Evolutionary conservation across 495 filamentous ascomycete genomes (phyloP).

Genomic region (Aspergillus conjunctus): DNA sequence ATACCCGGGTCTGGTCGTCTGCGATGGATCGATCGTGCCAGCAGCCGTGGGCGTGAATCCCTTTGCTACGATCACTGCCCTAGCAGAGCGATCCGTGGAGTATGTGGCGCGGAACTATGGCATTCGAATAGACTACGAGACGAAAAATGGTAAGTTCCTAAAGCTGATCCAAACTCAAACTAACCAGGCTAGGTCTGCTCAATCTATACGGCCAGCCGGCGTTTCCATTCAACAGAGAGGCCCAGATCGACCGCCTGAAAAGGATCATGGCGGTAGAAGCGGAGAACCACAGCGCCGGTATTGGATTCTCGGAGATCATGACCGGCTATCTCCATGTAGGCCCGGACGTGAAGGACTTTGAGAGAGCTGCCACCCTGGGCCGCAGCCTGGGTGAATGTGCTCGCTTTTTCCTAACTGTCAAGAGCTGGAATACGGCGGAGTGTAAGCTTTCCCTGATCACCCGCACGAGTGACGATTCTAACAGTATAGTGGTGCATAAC

Average conservation of each 20-base stretch:
- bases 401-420: constrained; percentile 4
- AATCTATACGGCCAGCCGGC: neutral
- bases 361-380: constrained; percentile 1
- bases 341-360: constrained; percentile 1
- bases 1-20: constrained; percentile 3
- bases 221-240: neutral
- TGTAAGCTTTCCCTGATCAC: neutral
- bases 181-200: neutral
- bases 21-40: constrained; percentile 4
- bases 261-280: neutral
- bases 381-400: constrained; percentile 5
- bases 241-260: neutral
- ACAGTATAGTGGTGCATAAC: neutral
- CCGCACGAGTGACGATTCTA: no score
- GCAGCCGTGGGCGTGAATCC: constrained; percentile 9
- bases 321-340: neutral
- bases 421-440: constrained; percentile 6
- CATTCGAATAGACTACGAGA: constrained; percentile 5
- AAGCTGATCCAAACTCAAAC: no score
- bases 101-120: neutral
- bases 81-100: constrained; percentile 6
- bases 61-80: constrained; percentile 8
- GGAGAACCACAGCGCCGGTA: neutral
- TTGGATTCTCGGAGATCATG: constrained; percentile 9
- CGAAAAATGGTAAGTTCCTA: neutral